Percentiles rank a stretch among this genome's conserved stretches.
Conservation (phyloP, 306 rosid genomes). For the Crotalaria pallida region DNA sequence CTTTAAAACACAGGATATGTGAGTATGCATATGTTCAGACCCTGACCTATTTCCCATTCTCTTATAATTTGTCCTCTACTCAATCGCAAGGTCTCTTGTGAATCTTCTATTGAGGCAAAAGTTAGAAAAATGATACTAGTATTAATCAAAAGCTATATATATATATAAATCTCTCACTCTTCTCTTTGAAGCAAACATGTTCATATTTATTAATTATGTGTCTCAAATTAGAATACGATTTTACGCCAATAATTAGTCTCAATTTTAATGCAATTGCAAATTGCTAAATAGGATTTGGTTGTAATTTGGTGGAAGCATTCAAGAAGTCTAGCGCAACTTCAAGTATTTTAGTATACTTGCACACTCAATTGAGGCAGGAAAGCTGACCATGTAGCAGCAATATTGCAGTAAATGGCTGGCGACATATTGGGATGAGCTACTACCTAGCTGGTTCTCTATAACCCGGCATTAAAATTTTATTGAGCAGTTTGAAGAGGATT, state of each 20-base stretch:
- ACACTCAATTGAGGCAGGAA: conserved; percentile 3
- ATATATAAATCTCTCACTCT: too few species aligned
- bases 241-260: neutral
- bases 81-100: too few species aligned
- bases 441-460: conserved; percentile 23
- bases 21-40: too few species aligned
- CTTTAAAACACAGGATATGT: too few species aligned
- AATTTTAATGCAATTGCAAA: neutral
- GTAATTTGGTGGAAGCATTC: conserved; percentile 14
- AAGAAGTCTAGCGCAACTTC: conserved; percentile 24
- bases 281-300: neutral
- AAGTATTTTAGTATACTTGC: conserved; percentile 17
- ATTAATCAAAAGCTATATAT: too few species aligned
- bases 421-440: conserved; percentile 36
- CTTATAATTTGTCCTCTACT: too few species aligned
- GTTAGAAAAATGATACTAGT: too few species aligned
- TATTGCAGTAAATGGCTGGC: conserved; percentile 33
- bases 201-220: conserved; percentile 4
- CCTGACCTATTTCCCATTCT: too few species aligned
- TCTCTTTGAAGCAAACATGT: neutral
- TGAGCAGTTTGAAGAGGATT: neutral
- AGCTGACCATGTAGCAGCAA: conserved; percentile 3
- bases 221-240: neutral
- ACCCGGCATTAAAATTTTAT: conserved; percentile 17
- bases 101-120: too few species aligned